Percentiles rank a stretch among this genome's conserved stretches.
Evolutionary conservation across 257 asterid genomes (phyloP).

Genomic region (Prunella vulgaris): DNA sequence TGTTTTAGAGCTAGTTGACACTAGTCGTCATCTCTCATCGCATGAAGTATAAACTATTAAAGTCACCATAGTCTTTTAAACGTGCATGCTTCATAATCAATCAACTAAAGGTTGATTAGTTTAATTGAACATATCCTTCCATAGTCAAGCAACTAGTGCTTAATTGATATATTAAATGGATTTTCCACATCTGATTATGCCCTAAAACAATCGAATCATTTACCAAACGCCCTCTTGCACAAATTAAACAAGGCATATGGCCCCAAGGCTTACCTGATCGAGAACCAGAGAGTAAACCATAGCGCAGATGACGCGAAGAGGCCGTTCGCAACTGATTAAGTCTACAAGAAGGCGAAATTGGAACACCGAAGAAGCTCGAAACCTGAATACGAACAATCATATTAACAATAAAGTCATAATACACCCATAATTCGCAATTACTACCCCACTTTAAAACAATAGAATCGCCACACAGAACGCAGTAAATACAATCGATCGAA

Average conservation of each 20-base stretch:
- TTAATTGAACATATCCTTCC: not conserved
- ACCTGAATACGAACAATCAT: slow-evolving; percentile 23
- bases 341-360: slow-evolving; percentile 22
- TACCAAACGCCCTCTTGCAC: not conserved
- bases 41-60: not conserved
- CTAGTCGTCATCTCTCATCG: not conserved
- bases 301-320: slow-evolving; percentile 6
- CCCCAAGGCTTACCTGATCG: slow-evolving; percentile 22
- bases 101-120: not conserved
- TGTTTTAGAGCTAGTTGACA: not conserved
- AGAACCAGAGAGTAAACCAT: slow-evolving; percentile 14
- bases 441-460: not conserved
- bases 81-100: not conserved
- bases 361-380: slow-evolving; percentile 31
- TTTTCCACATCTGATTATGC: not conserved
- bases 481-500: not conserved
- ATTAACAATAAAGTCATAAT: not conserved
- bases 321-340: slow-evolving; percentile 23
- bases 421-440: not conserved
- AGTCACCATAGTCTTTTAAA: not conserved
- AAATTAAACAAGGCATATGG: slow-evolving; percentile 4
- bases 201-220: not conserved
- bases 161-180: not conserved
- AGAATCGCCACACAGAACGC: not conserved
- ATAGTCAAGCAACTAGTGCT: slow-evolving; percentile 1